Evolutionary conservation across 208 protist genomes (phyloP), one percentile per base, ranked within the genome.

Genomic region (Acanthamoeba triangularis): DNA sequence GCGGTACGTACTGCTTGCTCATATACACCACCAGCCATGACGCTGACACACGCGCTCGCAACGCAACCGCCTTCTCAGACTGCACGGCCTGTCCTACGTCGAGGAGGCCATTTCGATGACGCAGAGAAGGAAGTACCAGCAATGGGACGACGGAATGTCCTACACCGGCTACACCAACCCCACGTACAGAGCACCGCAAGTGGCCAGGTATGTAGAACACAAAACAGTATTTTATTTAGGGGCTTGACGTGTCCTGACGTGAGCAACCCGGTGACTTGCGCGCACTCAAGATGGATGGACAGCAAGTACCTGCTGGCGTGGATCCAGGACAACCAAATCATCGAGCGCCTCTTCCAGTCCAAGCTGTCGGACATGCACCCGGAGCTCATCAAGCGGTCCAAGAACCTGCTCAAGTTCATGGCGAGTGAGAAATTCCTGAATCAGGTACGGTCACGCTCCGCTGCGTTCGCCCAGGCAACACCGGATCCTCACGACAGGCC

Each of bases 331-430:
- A 93, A 93, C 61, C 33, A 93, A 52, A 93, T 93, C 54, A 76
- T 93, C 37, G 87, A 93, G 61, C 41, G 47, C 14, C 87, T 93
- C 37, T 93, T 76, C 54, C 49, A 63, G 49, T 90, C 82, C 16
- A 65, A 67, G 54, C 52, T 30, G 28, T 76, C 87, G n/a, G 87
- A 93, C 47, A 67, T 76, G 54, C 87, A 93, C 41, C 52, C 61
- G 2, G 87, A 93, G 63, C 59, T 93, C 7, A 67, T 93, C 33
- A 93, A 93, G 87, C 87, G 87, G 11, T 93, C 41, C 61, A 93
- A 67, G 47, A 52, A 47, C 2, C 54, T 93, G 54, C 87, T 93
- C 35, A 59, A 52, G 16, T 93, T 93, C 87, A 69, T 93, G 61
- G 87, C 87, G 3, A 56, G 13, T 6, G 59, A 76, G 28, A 76